Evolutionary conservation across 495 filamentous ascomycete species (phyloP), one percentile per base, ranked within the genome.

Genomic region (Aspergillus leporis): DNA sequence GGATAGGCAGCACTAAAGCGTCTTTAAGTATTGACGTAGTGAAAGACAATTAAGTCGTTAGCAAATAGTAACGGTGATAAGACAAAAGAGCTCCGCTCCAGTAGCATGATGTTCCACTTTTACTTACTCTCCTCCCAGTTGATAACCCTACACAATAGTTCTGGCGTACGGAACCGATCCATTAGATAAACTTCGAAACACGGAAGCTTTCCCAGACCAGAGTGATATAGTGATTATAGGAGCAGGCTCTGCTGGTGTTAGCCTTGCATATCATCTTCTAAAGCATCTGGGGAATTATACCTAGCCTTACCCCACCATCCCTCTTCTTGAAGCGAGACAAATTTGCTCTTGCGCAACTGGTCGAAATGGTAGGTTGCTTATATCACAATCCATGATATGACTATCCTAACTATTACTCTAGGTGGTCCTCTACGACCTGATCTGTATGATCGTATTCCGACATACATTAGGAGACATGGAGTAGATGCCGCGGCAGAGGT

Each of bases 211-310:
- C 13, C 86, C 82, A 18, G 28, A 55, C 0, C 66, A 72, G 8
- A 81, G 77, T 32, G 85, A 90, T 47, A 81, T 82, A 8, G 73
- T 90, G n/a, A 85, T 91, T 25, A 83, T 91, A 38, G 89, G 89
- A 9, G 85, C 83, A 54, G 89, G 88, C 6, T 90, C 90, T 57
- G 84, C 85, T 3, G 89, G 88, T 12, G 78, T 85, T 0, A 77
- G 79, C 1, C 70, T 85, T 5, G 87, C 89, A 4, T 87, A 82
- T 74, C 78, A 85, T 45, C 73, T 91, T 1, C 75, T 88, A 5
- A 68, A 65, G 32, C 59, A 58, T n/a, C 55, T 70, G 30, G 30
- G 46, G 8, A 31, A 59, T 23, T 50, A 58, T 10, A 55, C 62
- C 14, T 43, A 62, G 9, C 36, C 46, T 3, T 5, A 60, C 16